Evolutionary conservation across 192 early-diverging fungal species (phyloP).

Genomic region (Coemansia asiatica): DNA sequence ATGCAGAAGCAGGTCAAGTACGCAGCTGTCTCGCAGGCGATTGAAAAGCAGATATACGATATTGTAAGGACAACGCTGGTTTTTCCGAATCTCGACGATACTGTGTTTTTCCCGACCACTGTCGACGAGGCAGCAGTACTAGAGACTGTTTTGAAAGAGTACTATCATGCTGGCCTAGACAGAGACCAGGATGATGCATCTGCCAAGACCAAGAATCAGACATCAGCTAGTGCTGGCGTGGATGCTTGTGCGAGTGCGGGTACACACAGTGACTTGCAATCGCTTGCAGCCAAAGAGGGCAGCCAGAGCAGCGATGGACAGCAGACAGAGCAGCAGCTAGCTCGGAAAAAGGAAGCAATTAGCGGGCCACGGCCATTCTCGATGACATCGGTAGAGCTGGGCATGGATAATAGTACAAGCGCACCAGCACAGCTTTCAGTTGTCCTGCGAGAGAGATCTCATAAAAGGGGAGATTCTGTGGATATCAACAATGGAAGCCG

Average conservation of each 20-base stretch:
- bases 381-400: constrained; percentile 1
- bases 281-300: not conserved
- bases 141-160: constrained; percentile 51
- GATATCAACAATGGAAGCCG: not conserved
- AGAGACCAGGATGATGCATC: constrained; percentile 6
- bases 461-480: not conserved
- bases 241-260: not conserved
- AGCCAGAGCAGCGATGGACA: not conserved
- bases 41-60: constrained; percentile 82
- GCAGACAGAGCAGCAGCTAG: not conserved
- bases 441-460: not conserved
- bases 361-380: constrained; percentile 2
- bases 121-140: constrained; percentile 61
- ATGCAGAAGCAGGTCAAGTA: constrained; percentile 82
- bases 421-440: not conserved
- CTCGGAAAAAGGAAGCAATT: not conserved
- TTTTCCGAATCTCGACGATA: constrained; percentile 87
- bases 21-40: constrained; percentile 76
- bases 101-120: constrained; percentile 67
- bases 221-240: not conserved
- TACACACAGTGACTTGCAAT: not conserved
- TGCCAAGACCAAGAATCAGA: not conserved
- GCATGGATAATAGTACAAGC: not conserved
- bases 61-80: constrained; percentile 76
- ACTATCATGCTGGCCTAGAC: constrained; percentile 24